Evolutionary conservation across 2,329 filamentous ascomycete species (phyloP), one percentile per base, ranked within the genome.

Genomic region (Purpureocillium takamizusanense): DNA sequence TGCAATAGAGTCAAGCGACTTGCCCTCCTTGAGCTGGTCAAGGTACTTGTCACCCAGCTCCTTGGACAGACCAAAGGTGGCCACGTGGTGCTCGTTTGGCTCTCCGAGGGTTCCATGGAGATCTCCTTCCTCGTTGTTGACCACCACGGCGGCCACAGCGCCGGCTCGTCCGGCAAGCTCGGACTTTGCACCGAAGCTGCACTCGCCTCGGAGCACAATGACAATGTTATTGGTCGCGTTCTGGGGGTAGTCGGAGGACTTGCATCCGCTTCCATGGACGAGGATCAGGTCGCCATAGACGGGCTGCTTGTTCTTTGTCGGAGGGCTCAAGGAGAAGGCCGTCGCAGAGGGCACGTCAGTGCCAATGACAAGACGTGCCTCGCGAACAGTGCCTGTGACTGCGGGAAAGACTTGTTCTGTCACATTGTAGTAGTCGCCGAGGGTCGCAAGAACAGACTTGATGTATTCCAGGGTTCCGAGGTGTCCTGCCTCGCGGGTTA

Each of bases 181-280:
- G 2, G 81, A 81, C 64, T 92, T 92, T 42, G 69, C 60, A 10
- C 79, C 83, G 48, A 90, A 92, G 7, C 76, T 48, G 53, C 86
- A 92, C 2, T 61, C 67, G 38, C 86, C 86, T 39, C 86, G 78
- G 23, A 70, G 66, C 46, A 92, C 72, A 29, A 92, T 67, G 9
- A 81, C 84, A 42, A 92, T 80, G 41, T 76, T 76, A 36, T 78
- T 81, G 9, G 64, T 56, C 4, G 81, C 62, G 1, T 63, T 58
- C 2, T 66, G 51, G 2, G 83, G 75, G 53, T 77, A 89, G 58
- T 89, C 82, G 3, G 68, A 63, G 5, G 64, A 59, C 13, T 71
- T 54, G 55, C 84, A 89, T 34, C 84, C 84, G 5, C 76, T 57
- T 51, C 79, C 78, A 9, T 61, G 57, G 9, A 81, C 75, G 10